Base-by-base conservation (phyloP, 2,329 filamentous ascomycete genomes). In the Fusarium keratoplasticum region DNA sequence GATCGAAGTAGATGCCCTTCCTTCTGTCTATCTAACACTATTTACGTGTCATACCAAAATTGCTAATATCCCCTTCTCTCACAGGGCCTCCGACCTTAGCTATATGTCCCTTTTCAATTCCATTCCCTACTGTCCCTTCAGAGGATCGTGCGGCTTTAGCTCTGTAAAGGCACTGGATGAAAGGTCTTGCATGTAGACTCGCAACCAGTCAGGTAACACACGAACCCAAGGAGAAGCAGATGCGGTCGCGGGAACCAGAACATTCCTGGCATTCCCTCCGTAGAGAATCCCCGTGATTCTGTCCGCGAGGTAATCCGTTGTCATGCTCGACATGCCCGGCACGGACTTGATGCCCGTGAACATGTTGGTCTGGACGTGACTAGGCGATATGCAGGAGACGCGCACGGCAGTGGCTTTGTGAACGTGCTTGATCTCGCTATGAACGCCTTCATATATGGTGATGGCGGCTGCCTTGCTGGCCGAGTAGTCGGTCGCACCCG, bases 401-500 rank as follows among this genome's bases (percentile, higher is more conserved):
- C 90, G 83, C 27, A 92, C 87, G 54, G 84, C 85, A 0, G 86
- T 87, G 3, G 89, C 89, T 29, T 86, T 84, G 75, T 91, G 90
- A 13, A 85, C 80, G 7, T 85, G 86, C 40, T 82, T 83, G 40
- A 90, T 76, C 76, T 90, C 88, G 1, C 84, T 81, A 1, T 84
- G 81, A 1, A 90, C 79, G 0, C 84, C 90, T 78, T 92, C 90
- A 76, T 92, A 89, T 81, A 92, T 89, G 11, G 87, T 81, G 2
- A 90, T 77, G 0, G 89, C 86, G 0, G 89, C 90, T 3, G 89
- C 84, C 81, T 92, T 92, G 61, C 84, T 87, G 4, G 87, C 85
- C 0, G 84, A 83, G 80, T 92, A 93, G 79, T 92, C 89, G 11
- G 89, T 86, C 82, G 91, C 86, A 64, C 84, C 85, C 2, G 89